Evolutionary conservation across 1,139 yeast genomes (phyloP), one percentile per base, ranked within the genome.

Genomic region (Hyphopichia pseudoburtonii): DNA sequence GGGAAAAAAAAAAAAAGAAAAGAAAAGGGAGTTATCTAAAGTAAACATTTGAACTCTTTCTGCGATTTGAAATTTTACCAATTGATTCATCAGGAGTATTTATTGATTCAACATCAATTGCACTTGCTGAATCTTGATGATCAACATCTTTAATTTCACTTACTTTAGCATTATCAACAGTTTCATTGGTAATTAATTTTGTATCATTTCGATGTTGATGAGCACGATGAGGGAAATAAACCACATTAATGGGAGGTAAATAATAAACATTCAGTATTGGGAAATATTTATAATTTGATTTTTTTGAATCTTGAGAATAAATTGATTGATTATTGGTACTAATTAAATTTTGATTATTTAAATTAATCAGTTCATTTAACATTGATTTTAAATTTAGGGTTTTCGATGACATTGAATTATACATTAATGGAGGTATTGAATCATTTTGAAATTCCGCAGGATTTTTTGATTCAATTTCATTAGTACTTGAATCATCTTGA

Each of bases 211-310:
- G 23, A 30, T 58, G 60, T 39, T 70, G 80, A 48, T 76, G 82
- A 2, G 74, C 78, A 5, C 80, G 70, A 50, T 78, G 83, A 1
- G 83, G 83, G 44, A 78, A 72, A 50, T 78, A 78, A 8, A 77
- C 82, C 36, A 73, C 80, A 50, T 77, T 78, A 21, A 78, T 76
- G 1, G 82, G 83, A 8, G 82, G 81, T 36, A 76, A 59, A 55
- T 77, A 77, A 50, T 78, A 78, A 28, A 75, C 79, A 42, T 64
- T 67, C 39, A 78, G 76, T 38, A 78, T 71, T 1, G 82, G 82
- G 54, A 75, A 76, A 44, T 78, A 78, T 45, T 76, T 76, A 51
- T 78, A 78, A 25, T 58, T 52, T 18, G 53, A 56, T 22, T 25
- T 12, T n/a, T 19, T 26, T 5, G 6, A 5, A 12, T 32, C 17